Conservation (phyloP, 331 rosid genomes). For the Quercus lobata region DNA sequence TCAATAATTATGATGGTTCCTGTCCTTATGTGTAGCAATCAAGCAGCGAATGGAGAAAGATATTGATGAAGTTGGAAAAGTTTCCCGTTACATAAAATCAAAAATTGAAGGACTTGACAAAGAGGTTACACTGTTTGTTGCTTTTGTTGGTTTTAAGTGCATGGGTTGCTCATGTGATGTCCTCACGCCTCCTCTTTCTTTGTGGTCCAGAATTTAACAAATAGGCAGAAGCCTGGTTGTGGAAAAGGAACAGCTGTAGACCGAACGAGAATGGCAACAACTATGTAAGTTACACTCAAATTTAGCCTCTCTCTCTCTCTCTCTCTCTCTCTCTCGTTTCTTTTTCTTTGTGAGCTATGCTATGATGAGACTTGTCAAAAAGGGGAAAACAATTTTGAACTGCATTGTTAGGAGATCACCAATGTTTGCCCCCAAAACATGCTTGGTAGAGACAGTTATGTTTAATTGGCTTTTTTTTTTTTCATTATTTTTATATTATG, state of each 20-base stretch:
- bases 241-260: slow-evolving; percentile 75
- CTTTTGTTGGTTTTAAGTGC: not conserved
- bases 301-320: slow-evolving; percentile 7
- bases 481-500: not conserved
- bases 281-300: slow-evolving; percentile 43
- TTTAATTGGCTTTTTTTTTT: not conserved
- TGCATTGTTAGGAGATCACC: not conserved
- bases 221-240: slow-evolving; percentile 67
- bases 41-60: slow-evolving; percentile 91
- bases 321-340: not conserved
- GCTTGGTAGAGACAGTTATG: not conserved
- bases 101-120: slow-evolving; percentile 85
- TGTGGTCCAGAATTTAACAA: slow-evolving; percentile 73
- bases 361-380: not conserved
- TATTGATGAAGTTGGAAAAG: slow-evolving; percentile 90
- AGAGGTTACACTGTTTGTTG: slow-evolving; percentile 48
- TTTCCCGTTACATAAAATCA: slow-evolving; percentile 64
- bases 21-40: slow-evolving; percentile 51
- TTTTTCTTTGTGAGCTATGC: not conserved
- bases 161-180: slow-evolving; percentile 11
- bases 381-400: not conserved
- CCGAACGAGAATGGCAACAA: slow-evolving; percentile 68
- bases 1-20: slow-evolving; percentile 15
- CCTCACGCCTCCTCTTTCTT: not conserved
- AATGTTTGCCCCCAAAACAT: not conserved